Conservation (phyloP, 2,329 filamentous ascomycete species). For the Colletotrichum limetticola region DNA sequence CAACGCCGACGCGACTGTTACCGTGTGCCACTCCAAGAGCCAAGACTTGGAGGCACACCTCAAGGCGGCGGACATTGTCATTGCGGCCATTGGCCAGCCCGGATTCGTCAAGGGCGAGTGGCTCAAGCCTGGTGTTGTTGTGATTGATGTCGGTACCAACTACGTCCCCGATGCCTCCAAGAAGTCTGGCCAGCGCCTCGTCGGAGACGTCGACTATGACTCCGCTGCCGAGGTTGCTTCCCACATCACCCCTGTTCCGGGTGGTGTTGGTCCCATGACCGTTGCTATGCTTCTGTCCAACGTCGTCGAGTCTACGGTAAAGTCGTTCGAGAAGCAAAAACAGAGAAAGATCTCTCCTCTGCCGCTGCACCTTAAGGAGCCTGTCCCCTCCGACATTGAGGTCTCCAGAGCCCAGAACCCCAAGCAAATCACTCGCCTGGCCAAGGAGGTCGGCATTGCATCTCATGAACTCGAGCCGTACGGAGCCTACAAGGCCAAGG, state of each 20-base stretch:
- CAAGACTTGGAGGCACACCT: slow-evolving; percentile 77
- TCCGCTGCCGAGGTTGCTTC: slow-evolving; percentile 87
- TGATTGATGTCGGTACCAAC: slow-evolving; percentile 98
- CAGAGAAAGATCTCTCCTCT: slow-evolving; percentile 82
- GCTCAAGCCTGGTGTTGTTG: slow-evolving; percentile 93
- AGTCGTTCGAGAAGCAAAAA: slow-evolving; percentile 86
- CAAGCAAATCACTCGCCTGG: slow-evolving; percentile 89
- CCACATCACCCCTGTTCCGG: slow-evolving; percentile 94
- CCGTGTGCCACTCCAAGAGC: slow-evolving; percentile 93
- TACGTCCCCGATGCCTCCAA: slow-evolving; percentile 89
- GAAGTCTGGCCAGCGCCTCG: slow-evolving; percentile 91
- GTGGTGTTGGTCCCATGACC: slow-evolving; percentile 98
- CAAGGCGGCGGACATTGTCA: slow-evolving; percentile 86
- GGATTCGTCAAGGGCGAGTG: slow-evolving; percentile 94
- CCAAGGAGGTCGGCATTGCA: slow-evolving; percentile 87
- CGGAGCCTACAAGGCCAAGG: slow-evolving; percentile 95
- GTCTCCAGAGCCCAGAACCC: slow-evolving; percentile 90
- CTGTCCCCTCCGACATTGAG: slow-evolving; percentile 95
- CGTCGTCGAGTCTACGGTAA: slow-evolving; percentile 85
- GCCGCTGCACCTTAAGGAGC: slow-evolving; percentile 80
- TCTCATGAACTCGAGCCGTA: slow-evolving; percentile 93
- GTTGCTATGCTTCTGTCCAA: slow-evolving; percentile 98
- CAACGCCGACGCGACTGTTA: slow-evolving; percentile 96
- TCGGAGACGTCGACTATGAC: slow-evolving; percentile 95
- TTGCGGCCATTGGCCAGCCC: slow-evolving; percentile 90